A percentile compares a stretch with the other conserved stretches of the same genome.
phyloP scores from a whole-genome alignment of 108 stramenopile species.

The Fistulifera solaris region DNA sequence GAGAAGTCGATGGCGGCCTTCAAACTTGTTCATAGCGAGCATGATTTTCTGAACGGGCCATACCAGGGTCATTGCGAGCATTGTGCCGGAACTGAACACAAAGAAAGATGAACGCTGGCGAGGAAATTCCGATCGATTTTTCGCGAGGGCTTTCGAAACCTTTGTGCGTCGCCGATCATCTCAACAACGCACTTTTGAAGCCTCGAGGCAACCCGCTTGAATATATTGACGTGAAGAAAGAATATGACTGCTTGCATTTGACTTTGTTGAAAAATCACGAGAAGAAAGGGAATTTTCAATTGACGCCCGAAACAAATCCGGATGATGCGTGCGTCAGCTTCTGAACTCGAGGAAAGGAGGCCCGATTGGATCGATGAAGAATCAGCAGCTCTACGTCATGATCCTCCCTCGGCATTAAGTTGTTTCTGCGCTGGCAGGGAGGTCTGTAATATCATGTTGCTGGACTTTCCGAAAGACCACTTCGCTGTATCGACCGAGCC shows the following conservation, averaged over 20 bases:
- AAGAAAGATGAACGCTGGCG: not conserved
- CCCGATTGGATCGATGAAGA: not conserved
- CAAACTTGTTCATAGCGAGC: not conserved
- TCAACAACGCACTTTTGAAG: not conserved
- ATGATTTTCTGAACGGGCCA: not conserved
- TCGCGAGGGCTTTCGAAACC: too few relatives aligned
- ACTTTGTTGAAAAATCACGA: not conserved
- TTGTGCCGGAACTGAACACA: not conserved
- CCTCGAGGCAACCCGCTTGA: not conserved
- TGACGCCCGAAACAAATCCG: not conserved
- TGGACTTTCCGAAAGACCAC: not conserved
- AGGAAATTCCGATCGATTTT: too few relatives aligned
- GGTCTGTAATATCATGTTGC: not conserved
- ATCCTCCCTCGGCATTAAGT: conserved; percentile 1
- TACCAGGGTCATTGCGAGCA: not conserved
- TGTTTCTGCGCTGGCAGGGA: conserved; percentile 5
- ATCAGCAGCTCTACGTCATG: not conserved
- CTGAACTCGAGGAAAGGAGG: too few relatives aligned
- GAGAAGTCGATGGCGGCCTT: conserved; percentile 2
- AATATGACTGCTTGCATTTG: not conserved
- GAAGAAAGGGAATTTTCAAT: conserved; percentile 3
- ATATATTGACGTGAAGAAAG: not conserved
- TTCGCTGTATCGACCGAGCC: not conserved
- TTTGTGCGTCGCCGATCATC: not conserved
- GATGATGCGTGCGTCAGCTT: not conserved